Percentiles rank a stretch among this genome's conserved stretches.
Evolutionary conservation across 768 basidiomycete genomes (phyloP).

Genomic region (Plicaturopsis crispa): DNA sequence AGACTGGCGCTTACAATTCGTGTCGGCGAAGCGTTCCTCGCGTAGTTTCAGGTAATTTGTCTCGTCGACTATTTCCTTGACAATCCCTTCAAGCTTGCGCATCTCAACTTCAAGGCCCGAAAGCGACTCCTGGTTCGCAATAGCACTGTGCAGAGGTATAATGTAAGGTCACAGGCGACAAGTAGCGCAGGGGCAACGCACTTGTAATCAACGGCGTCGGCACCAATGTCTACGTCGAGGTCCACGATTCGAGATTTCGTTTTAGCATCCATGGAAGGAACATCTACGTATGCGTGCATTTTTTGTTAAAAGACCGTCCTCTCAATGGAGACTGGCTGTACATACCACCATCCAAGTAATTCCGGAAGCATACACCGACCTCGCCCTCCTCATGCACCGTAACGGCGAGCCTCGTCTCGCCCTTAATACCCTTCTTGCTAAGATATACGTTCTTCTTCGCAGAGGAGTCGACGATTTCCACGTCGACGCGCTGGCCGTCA

Average conservation of each 20-base stretch:
- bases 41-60: slow-evolving; percentile 83
- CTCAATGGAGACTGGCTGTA: no score
- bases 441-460: slow-evolving; percentile 84
- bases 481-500: slow-evolving; percentile 74
- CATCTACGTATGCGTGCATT: slow-evolving; percentile 25
- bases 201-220: slow-evolving; percentile 99
- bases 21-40: slow-evolving; percentile 82
- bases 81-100: slow-evolving; percentile 92
- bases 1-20: slow-evolving; percentile 84
- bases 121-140: slow-evolving; percentile 95
- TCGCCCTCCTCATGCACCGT: slow-evolving; percentile 93
- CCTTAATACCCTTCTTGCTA: slow-evolving; percentile 80
- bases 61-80: slow-evolving; percentile 93
- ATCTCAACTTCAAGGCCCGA: slow-evolving; percentile 96
- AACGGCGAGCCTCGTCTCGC: slow-evolving; percentile 87
- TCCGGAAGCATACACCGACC: slow-evolving; percentile 92
- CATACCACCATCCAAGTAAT: slow-evolving; percentile 68
- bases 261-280: slow-evolving; percentile 35
- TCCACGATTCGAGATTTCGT: slow-evolving; percentile 69
- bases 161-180: slow-evolving; percentile 2
- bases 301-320: no score
- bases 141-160: slow-evolving; percentile 53
- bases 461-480: slow-evolving; percentile 90
- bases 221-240: slow-evolving; percentile 95
- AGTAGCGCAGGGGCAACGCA: slow-evolving; percentile 28